Base-by-base conservation (phyloP, 176 grass and related monocot genomes). In the Stipa capillata region DNA sequence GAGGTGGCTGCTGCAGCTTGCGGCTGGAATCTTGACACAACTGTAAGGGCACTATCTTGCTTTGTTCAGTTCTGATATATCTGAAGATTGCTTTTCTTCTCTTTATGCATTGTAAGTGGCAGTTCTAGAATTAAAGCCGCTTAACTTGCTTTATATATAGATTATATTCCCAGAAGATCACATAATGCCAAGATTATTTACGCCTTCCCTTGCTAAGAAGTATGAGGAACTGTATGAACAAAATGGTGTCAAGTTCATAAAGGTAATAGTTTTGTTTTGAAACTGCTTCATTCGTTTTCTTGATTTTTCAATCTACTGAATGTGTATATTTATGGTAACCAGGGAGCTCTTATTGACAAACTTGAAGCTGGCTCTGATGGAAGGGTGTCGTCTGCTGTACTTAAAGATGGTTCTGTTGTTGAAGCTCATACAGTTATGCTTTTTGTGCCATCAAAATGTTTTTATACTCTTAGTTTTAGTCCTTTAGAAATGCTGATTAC, bases 171-270 rank as follows among this genome's bases (percentile, higher is more conserved):
- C 91, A 45, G 91, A 94, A 73, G 84, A 90, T 34, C 91, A 86
- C 47, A 82, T 97, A 70, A 97, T 97, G 94, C 85, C 91, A 90
- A 89, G 91, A 92, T 83, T 97, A 27, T 97, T 94, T 89, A 97
- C 94, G 59, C 86, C 94, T 86, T 91, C 91, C 14, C 86, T 97
- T 90, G 94, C 94, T 54, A 83, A 78, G 54, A 97, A 82, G 85
- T 97, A 97, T 49, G 91, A 97, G 84, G 82, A 90, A 57, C 87
- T 97, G 59, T 97, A 97, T 86, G 75, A 90, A 25, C 80, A 90
- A 84, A 88, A 92, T 79, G 85, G 91, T 82, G 79, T 97, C 47
- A 92, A 94, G 73, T 86, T 97, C 73, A 50, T 90, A n/a, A 97
- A 97, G 91, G 91, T 97, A 48, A 61, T 14, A 73, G 0, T 18